Conservation (phyloP, 2,329 filamentous ascomycete genomes). For the Sclerotinia sclerotiorum region DNA sequence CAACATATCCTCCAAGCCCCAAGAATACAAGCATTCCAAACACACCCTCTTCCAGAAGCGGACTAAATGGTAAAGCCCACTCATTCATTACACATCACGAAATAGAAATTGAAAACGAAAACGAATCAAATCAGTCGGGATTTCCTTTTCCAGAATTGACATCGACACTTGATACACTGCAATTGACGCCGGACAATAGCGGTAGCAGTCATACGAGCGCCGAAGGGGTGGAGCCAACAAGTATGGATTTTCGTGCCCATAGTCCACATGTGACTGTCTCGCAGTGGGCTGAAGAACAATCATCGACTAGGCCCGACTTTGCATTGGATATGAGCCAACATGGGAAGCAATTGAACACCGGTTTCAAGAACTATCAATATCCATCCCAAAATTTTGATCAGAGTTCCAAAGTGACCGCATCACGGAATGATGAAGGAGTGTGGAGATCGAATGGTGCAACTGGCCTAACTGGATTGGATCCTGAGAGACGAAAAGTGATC, state of each 20-base stretch:
- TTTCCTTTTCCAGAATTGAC: slow-evolving; percentile 25
- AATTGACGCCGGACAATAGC: slow-evolving; percentile 40
- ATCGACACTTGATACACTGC: slow-evolving; percentile 27
- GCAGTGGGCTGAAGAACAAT: slow-evolving; percentile 31
- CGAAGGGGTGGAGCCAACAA: slow-evolving; percentile 35
- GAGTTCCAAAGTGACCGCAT: slow-evolving; percentile 20
- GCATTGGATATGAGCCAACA: slow-evolving; percentile 25
- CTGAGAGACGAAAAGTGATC: slow-evolving; percentile 34
- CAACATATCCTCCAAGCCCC: slow-evolving; percentile 38
- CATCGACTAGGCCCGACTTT: slow-evolving; percentile 23
- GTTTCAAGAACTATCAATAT: slow-evolving; percentile 25
- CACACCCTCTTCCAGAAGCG: slow-evolving; percentile 34
- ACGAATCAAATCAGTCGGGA: slow-evolving; percentile 30
- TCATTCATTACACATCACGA: slow-evolving; percentile 33
- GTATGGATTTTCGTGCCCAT: slow-evolving; percentile 29
- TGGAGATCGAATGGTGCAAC: slow-evolving; percentile 34
- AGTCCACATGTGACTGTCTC: slow-evolving; percentile 35
- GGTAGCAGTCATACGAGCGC: slow-evolving; percentile 40
- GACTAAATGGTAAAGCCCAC: slow-evolving; percentile 29
- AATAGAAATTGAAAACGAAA: slow-evolving; percentile 29
- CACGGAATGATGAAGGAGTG: slow-evolving; percentile 34
- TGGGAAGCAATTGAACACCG: background rate
- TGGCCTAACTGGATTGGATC: slow-evolving; percentile 37
- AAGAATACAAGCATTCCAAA: slow-evolving; percentile 35
- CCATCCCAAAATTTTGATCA: slow-evolving; percentile 22